Evolutionary conservation across 2,329 filamentous ascomycete genomes (phyloP), one percentile per base, ranked within the genome.

Genomic region (Fusarium sp.): DNA sequence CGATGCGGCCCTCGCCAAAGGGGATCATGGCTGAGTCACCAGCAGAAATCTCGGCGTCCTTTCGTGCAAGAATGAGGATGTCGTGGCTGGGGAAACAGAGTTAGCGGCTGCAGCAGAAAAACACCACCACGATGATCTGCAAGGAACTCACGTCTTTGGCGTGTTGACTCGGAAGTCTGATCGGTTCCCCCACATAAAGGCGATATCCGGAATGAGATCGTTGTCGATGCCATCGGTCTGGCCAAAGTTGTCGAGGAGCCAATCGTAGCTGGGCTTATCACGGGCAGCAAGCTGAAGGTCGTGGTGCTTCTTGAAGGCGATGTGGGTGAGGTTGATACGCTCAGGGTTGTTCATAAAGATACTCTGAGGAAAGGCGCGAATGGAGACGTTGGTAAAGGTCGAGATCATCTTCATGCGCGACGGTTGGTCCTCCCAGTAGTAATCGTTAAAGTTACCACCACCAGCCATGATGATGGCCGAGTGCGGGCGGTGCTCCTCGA

Each of bases 341-440:
- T 78, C 74, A 8, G 73, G 60, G 35, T 77, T 69, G 24, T 46
- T 70, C 76, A 78, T 78, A 68, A 70, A 63, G 46, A 78, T 71
- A 55, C 74, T 77, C 69, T 78, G 76, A 11, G 76, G 76, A 57
- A 78, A 78, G 16, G 76, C 76, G 38, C 76, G 75, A 33, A 78
- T 63, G 8, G 76, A 72, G 20, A 72, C 36, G 56, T 77, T 70
- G 24, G 66, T 62, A 49, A 76, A 78, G 61, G 71, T 75, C 33
- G 63, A 40, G 29, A 78, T 78, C 76, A 78, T 77, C 72, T 78
- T 77, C 76, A 78, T 78, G 57, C 76, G 76, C 16, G 75, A 78
- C 67, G 76, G 76, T 68, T 78, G 75, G 63, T 78, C 76, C 62
- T 78, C 76, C 76, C 76, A 78, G 66, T 78, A 78, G 67, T 78